phyloP scores from a whole-genome alignment of 2,329 filamentous ascomycete genomes.

The Drechslera avenae region DNA sequence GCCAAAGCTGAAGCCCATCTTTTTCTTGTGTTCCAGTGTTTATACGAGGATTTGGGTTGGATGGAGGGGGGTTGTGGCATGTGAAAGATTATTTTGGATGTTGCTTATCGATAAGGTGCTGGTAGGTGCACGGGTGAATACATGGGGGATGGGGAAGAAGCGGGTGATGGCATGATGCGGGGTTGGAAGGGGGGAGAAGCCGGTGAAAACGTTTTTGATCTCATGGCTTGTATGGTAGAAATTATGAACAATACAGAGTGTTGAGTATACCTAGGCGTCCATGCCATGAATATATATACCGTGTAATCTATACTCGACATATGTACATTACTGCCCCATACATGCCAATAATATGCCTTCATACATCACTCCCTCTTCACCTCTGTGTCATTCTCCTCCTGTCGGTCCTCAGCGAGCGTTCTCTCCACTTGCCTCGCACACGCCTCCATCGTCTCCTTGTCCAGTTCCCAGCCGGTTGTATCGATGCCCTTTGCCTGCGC shows the following conservation, averaged over 20 bases:
- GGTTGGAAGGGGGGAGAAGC: no score
- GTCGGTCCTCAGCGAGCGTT: conserved; percentile 26
- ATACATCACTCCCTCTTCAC: conserved; percentile 12
- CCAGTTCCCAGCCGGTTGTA: conserved; percentile 40
- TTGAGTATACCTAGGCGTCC: no score
- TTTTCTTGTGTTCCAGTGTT: neutral
- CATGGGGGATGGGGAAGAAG: neutral
- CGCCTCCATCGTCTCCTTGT: conserved; percentile 35
- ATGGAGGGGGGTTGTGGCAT: conserved; percentile 5
- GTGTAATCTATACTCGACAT: no score
- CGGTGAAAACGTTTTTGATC: no score
- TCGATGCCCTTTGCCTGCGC: conserved; percentile 45
- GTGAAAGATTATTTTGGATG: conserved; percentile 21
- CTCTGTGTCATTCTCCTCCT: conserved; percentile 17
- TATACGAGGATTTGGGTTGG: neutral
- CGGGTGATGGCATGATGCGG: neutral
- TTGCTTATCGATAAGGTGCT: conserved; percentile 33
- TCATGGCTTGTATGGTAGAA: no score
- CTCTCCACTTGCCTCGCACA: conserved; percentile 36
- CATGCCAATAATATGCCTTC: no score
- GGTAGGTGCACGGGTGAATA: conserved; percentile 23
- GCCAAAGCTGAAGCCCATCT: conserved; percentile 59
- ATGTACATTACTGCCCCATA: no score
- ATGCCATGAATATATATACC: no score
- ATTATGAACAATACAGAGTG: no score